Evolutionary conservation across 1,284 basidiomycete species (phyloP).

Genomic region (Ceratobasidium sp.): DNA sequence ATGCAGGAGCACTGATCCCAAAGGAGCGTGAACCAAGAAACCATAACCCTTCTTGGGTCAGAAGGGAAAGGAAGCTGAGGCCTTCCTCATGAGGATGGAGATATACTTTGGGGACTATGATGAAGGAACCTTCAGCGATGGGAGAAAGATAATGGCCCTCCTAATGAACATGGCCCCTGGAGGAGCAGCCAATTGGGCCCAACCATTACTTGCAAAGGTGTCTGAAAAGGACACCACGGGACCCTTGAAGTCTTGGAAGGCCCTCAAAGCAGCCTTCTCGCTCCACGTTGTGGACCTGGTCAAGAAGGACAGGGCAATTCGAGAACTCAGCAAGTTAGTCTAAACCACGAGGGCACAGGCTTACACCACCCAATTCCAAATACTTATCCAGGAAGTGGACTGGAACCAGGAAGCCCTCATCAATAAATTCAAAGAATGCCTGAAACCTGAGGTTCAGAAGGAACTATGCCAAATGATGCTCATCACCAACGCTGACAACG

Average conservation of each 20-base stretch:
- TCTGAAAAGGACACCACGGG: not conserved
- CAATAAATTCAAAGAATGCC: not conserved
- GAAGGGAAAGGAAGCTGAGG: slow-evolving; percentile 11
- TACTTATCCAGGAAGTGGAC: no score
- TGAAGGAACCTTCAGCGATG: not conserved
- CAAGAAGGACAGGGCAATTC: not conserved
- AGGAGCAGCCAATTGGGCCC: not conserved
- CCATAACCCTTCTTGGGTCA: slow-evolving; percentile 6
- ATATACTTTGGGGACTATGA: slow-evolving; percentile 1
- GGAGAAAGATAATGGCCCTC: not conserved
- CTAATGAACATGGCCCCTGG: not conserved
- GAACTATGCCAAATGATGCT: not conserved
- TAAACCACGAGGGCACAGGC: no score
- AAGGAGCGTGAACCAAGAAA: slow-evolving; percentile 13
- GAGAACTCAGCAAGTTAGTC: not conserved
- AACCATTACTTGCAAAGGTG: not conserved
- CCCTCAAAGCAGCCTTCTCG: not conserved
- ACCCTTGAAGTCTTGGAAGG: not conserved
- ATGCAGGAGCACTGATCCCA: not conserved
- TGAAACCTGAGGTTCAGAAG: not conserved
- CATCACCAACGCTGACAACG: not conserved
- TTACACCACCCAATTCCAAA: no score
- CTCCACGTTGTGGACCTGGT: not conserved
- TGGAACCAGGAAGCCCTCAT: no score
- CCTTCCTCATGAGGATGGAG: not conserved